phyloP scores from a whole-genome alignment of 1,139 yeast species.

The Yamadazyma spencermartinsiae region DNA sequence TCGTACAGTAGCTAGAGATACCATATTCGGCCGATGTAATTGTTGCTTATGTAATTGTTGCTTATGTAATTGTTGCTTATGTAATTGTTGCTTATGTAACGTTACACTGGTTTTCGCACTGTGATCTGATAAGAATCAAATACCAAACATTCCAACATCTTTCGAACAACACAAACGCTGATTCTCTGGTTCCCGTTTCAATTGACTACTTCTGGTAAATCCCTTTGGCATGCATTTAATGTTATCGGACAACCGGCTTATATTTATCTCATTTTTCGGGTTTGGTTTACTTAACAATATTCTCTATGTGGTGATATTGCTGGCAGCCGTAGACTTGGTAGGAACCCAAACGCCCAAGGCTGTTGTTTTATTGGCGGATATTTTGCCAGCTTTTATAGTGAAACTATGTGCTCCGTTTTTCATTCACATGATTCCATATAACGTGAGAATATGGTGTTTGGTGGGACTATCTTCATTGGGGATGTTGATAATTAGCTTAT shows the following conservation, averaged over 20 bases:
- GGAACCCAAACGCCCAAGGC: constrained; percentile 86
- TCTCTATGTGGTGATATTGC: constrained; percentile 83
- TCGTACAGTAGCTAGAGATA: too few species aligned
- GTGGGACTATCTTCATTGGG: constrained; percentile 69
- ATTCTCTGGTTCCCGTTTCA: too few species aligned
- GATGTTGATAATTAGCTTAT: constrained; percentile 67
- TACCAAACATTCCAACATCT: too few species aligned
- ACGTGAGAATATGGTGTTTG: constrained; percentile 51
- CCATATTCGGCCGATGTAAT: too few species aligned
- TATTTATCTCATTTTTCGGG: constrained; percentile 65
- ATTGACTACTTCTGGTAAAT: too few species aligned
- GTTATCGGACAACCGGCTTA: constrained; percentile 12
- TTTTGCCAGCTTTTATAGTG: constrained; percentile 74
- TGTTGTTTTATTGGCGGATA: constrained; percentile 80
- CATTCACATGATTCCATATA: constrained; percentile 65
- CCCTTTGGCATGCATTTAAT: constrained; percentile 8
- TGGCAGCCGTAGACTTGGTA: constrained; percentile 91
- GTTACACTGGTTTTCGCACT: too few species aligned
- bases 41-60: too few species aligned
- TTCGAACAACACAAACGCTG: too few species aligned
- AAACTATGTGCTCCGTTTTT: constrained; percentile 80
- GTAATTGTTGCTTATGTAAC: too few species aligned
- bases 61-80: too few species aligned
- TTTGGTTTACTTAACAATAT: constrained; percentile 89
- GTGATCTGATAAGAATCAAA: too few species aligned